A percentile compares a stretch with the other conserved stretches of the same genome.
phyloP scores from a whole-genome alignment of 1,284 basidiomycete genomes.

The Cryptococcus sp. region DNA sequence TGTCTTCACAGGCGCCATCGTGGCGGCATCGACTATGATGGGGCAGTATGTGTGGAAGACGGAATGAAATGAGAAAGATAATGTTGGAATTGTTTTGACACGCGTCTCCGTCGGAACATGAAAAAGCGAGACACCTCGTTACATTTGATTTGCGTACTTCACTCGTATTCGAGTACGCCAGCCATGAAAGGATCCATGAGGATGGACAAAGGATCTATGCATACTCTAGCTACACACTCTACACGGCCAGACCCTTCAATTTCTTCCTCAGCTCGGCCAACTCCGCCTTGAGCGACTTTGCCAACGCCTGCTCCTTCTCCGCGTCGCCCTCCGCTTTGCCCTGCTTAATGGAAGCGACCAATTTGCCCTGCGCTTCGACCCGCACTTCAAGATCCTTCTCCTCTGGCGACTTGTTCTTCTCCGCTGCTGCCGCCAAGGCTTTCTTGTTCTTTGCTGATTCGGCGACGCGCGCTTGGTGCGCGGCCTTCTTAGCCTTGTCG shows the following conservation, averaged over 20 bases:
- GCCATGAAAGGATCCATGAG: too few species aligned
- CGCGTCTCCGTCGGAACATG: too few species aligned
- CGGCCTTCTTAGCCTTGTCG: slow-evolving; percentile 40
- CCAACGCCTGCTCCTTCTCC: slow-evolving; percentile 57
- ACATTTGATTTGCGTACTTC: too few species aligned
- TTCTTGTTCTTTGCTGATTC: slow-evolving; percentile 39
- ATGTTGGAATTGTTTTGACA: too few species aligned
- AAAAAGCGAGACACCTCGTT: too few species aligned
- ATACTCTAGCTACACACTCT: neutral
- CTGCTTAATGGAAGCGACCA: slow-evolving; percentile 69
- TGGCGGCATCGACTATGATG: slow-evolving; percentile 1
- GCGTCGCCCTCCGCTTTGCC: slow-evolving; percentile 60
- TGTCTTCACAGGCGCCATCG: slow-evolving; percentile 32
- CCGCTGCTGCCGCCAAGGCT: slow-evolving; percentile 39
- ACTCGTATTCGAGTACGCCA: too few species aligned
- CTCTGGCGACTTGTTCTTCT: slow-evolving; percentile 51
- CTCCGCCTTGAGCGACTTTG: slow-evolving; percentile 65
- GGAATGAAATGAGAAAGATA: too few species aligned
- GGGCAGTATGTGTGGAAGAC: too few species aligned
- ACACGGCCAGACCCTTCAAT: slow-evolving; percentile 35
- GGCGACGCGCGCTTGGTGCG: slow-evolving; percentile 29
- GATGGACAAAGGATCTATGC: too few species aligned
- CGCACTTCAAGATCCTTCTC: slow-evolving; percentile 58
- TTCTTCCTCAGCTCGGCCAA: slow-evolving; percentile 59
- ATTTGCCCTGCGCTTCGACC: slow-evolving; percentile 71